phyloP scores from a whole-genome alignment of 2,329 filamentous ascomycete species.

The Calonectria hongkongensis region DNA sequence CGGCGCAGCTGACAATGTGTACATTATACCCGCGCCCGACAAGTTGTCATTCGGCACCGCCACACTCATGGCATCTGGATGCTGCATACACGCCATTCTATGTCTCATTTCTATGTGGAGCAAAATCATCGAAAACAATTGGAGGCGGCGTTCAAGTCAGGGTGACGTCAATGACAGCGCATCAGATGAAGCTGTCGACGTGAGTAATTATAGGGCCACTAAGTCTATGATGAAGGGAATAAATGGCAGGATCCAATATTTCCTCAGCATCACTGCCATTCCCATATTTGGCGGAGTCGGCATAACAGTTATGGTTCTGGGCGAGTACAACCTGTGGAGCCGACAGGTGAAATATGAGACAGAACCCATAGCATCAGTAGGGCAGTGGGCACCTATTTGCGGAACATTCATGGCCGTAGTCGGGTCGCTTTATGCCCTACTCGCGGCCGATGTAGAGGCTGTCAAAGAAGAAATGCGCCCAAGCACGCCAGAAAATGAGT shows the following conservation, averaged over 20 bases:
- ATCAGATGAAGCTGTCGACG: conserved; percentile 66
- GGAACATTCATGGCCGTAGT: conserved; percentile 75
- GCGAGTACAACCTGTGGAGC: conserved; percentile 80
- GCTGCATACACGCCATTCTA: conserved; percentile 78
- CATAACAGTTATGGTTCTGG: conserved; percentile 75
- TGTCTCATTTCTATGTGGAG: conserved; percentile 78
- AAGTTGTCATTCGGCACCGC: conserved; percentile 75
- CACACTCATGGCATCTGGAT: conserved; percentile 77
- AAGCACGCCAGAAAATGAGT: conserved; percentile 10
- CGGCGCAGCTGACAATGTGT: conserved; percentile 76
- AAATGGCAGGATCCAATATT: conserved; percentile 72
- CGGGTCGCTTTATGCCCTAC: conserved; percentile 74
- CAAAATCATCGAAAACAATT: conserved; percentile 78
- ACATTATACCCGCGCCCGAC: conserved; percentile 75
- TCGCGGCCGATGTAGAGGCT: conserved; percentile 60
- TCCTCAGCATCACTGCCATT: conserved; percentile 74
- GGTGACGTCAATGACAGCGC: conserved; percentile 49
- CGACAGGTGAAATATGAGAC: conserved; percentile 73
- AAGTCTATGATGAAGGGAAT: conserved; percentile 70
- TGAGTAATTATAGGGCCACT: conserved; percentile 75
- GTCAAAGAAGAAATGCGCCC: conserved; percentile 33
- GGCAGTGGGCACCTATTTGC: conserved; percentile 77
- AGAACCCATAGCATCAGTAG: conserved; percentile 79
- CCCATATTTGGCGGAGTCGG: conserved; percentile 76
- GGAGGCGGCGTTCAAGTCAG: conserved; percentile 65